phyloP scores from a whole-genome alignment of 2,329 filamentous ascomycete species.

The Phyllosticta capitalensis region DNA sequence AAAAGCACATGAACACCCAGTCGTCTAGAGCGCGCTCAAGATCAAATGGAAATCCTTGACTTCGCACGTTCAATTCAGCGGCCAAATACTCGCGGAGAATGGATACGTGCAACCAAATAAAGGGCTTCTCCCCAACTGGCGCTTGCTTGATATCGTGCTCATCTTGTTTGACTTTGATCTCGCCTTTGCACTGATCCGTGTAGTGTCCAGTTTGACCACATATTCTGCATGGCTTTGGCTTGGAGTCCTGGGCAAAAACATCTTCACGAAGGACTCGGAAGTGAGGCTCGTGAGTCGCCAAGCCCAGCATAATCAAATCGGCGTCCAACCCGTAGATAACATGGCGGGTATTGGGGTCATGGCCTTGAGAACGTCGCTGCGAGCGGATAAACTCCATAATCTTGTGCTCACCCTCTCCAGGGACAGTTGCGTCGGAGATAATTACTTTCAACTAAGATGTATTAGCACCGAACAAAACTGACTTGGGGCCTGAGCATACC shows the following conservation, averaged over 20 bases:
- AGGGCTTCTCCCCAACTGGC: conserved; percentile 67
- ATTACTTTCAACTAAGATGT: conserved; percentile 69
- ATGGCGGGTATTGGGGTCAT: conserved; percentile 93
- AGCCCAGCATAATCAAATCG: conserved; percentile 95
- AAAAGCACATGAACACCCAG: conserved; percentile 99
- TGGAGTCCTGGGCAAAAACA: conserved; percentile 85
- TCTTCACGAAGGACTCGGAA: conserved; percentile 95
- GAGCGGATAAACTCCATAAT: conserved; percentile 98
- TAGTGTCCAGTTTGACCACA: conserved; percentile 92
- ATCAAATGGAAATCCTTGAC: conserved; percentile 80
- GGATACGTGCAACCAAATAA: conserved; percentile 95
- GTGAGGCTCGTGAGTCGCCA: conserved; percentile 94
- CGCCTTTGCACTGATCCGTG: conserved; percentile 72
- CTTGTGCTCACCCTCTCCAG: conserved; percentile 97
- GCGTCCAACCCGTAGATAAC: conserved; percentile 98
- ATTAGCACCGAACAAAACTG: background rate
- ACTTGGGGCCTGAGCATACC: conserved; percentile 21
- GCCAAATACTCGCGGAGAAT: conserved; percentile 87
- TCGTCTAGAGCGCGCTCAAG: conserved; percentile 91
- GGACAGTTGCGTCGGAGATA: conserved; percentile 95
- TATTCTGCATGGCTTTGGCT: conserved; percentile 72
- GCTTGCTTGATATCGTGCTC: conserved; percentile 77
- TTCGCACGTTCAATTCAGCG: conserved; percentile 74
- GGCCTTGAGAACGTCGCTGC: conserved; percentile 78
- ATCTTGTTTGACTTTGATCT: conserved; percentile 65